phyloP scores from a whole-genome alignment of 768 basidiomycete genomes.

The Neoboletus brunneissimus region DNA sequence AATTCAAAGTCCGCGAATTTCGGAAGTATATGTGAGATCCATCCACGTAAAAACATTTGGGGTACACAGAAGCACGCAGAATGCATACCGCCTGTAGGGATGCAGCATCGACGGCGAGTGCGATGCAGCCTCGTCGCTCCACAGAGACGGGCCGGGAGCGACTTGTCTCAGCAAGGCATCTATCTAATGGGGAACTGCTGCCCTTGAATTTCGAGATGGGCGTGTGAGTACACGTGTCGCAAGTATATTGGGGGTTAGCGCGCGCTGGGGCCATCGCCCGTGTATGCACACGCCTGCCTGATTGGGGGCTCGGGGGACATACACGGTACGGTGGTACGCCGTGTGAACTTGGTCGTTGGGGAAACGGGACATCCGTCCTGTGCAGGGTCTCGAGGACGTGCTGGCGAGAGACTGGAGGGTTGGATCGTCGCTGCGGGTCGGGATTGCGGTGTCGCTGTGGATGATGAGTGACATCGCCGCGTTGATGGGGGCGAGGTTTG shows the following conservation, averaged over 20 bases:
- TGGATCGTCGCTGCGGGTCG: conserved; percentile 9
- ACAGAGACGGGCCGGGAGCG: conserved; percentile 9
- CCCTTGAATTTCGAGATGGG: conserved; percentile 26
- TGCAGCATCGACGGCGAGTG: conserved; percentile 3
- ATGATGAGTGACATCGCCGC: conserved; percentile 18
- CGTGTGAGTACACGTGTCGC: conserved; percentile 36
- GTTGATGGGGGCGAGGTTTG: conserved; percentile 22
- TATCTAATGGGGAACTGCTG: conserved; percentile 25
- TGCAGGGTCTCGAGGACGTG: not conserved
- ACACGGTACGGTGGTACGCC: not conserved
- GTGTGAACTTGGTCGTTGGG: not conserved
- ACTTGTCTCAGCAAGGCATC: conserved; percentile 4
- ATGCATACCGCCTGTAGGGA: conserved; percentile 3
- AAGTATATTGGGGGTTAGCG: conserved; percentile 29
- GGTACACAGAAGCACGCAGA: not conserved
- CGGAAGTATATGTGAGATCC: conserved; percentile 20
- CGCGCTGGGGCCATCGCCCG: conserved; percentile 13
- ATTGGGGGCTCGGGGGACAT: not conserved
- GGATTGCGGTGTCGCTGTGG: not conserved
- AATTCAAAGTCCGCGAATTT: conserved; percentile 27
- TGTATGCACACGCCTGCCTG: conserved; percentile 3
- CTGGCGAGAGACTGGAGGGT: not conserved
- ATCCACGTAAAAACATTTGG: conserved; percentile 19
- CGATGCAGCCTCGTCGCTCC: conserved; percentile 11
- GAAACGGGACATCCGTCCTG: not conserved